Evolutionary conservation across 257 asterid genomes (phyloP).

Genomic region (Phtheirospermum japonicum): DNA sequence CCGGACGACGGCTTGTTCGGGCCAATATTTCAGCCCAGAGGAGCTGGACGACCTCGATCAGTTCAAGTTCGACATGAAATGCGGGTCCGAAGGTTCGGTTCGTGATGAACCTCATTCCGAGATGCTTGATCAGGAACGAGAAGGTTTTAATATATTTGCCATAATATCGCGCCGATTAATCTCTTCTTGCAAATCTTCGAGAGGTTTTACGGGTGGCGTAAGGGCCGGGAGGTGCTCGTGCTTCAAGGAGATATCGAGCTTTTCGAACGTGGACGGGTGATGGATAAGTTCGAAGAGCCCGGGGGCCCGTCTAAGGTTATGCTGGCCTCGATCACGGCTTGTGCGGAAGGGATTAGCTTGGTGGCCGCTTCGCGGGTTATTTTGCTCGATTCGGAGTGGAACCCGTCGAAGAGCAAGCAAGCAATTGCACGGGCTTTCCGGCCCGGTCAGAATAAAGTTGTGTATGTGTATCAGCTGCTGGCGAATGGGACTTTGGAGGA

Average conservation of each 20-base stretch:
- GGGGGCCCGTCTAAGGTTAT: constrained; percentile 85
- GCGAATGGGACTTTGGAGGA: constrained; percentile 89
- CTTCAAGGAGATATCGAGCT: constrained; percentile 98
- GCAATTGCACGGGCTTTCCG: constrained; percentile 93
- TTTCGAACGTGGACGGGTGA: constrained; percentile 82
- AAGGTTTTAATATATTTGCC: constrained; percentile 87
- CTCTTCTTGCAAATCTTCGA: constrained; percentile 76
- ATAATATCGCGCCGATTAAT: constrained; percentile 89
- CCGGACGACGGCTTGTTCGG: constrained; percentile 66
- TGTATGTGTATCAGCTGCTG: constrained; percentile 84
- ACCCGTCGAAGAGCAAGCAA: constrained; percentile 95
- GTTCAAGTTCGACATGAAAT: constrained; percentile 67
- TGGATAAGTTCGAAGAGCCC: constrained; percentile 91
- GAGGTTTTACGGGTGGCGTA: constrained; percentile 75
- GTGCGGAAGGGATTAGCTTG: constrained; percentile 94
- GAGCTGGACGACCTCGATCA: constrained; percentile 71
- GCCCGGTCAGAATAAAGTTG: constrained; percentile 96
- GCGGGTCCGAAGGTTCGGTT: constrained; percentile 89
- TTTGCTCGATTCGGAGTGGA: constrained; percentile 93
- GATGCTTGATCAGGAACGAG: constrained; percentile 68
- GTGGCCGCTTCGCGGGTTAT: constrained; percentile 94
- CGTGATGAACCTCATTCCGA: constrained; percentile 87
- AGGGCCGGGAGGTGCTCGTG: constrained; percentile 79
- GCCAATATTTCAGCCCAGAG: constrained; percentile 54
- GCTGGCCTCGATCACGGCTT: constrained; percentile 95